Evolutionary conservation across 257 asterid species (phyloP), one percentile per base, ranked within the genome.

Genomic region (Parsonsia alboflavescens): DNA sequence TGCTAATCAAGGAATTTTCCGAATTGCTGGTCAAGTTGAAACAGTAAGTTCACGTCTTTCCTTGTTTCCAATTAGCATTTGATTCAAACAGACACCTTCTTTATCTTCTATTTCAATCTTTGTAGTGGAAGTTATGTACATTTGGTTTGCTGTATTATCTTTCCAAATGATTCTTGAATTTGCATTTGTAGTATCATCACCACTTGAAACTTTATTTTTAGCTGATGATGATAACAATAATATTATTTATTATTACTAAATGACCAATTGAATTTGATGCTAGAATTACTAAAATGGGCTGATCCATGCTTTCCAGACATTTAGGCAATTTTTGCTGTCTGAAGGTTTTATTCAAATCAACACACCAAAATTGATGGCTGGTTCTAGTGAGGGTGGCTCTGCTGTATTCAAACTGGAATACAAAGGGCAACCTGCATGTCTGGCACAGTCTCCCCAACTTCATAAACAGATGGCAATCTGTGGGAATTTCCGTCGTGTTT

Each of bases 351-450:
- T 82, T 76, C 93, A 85, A 62, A 89, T 94, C 80, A 96, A 89
- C 79, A 90, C 98, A 0, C 98, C 98, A 33, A 93, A 91, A 75
- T 66, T 88, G 82, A 91, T 89, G 36, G 89, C 90, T 48, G 97
- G 98, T 78, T 87, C 98, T 48, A 93, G 98, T 83, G 98, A 93
- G 82, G 98, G 98, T 9, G 98, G 98, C 59, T 78, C 98, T 70
- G 93, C 97, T 73, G 97, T 93, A 63, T 93, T 93, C 80, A 87
- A 81, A 79, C 84, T 93, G 56, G 89, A 86, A 46, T 93, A 93
- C 89, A 89, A 87, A 77, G 98, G 98, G 69, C 88, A 79, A 63
- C 87, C 96, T 73, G 98, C 98, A 30, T 93, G 98, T 77, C 80
- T 91, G 77, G 97, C 97, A 10, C 98, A 93, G 79, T 93, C 98